Evolutionary conservation across 495 filamentous ascomycete species (phyloP), one percentile per base, ranked within the genome.

Genomic region (Aspergillus nidulans): DNA sequence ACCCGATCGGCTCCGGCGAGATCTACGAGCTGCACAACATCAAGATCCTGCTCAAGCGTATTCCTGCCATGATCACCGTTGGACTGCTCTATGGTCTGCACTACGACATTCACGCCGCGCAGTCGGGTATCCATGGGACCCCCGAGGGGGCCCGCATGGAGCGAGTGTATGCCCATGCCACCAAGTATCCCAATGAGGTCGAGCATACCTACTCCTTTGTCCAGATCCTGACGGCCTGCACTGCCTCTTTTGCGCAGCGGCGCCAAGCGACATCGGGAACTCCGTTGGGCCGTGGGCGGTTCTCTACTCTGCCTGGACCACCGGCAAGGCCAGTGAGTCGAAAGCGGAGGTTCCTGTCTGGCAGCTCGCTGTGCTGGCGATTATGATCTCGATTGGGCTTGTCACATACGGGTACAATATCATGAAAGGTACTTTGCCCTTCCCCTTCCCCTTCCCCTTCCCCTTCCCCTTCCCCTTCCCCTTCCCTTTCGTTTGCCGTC

Each of bases 221-320:
- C 55, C 88, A 92, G 73, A 68, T 91, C 53, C 57, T 89, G 41
- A 90, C 86, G 16, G 88, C 88, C 47, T 82, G 81, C 68, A 89
- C 86, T 21, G 83, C 85, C 6, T 89, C 86, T 1, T 89, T 92
- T 52, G 83, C 87, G 2, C 88, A 92, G n/a, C 71, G 88, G 88
- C 49, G 84, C 87, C 62, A 92, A 92, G n/a, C 68, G 89, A 91
- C 65, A 81, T 91, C 55, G 77, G 83, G 41, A 90, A 90, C 73
- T 86, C 88, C 13, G 82, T 90, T 58, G 88, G 88, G 10, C 86
- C 86, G 24, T 88, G 79, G 69, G 81, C 86, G 32, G 85, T 81
- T 45, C 82, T 89, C 65, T 91, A 83, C 75, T 66, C 73, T 21
- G 77, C 84, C 58, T 92, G 86, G 86, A 66, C 70, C 3, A 83